Conservation (phyloP, 2,329 filamentous ascomycete species). For the Pseudocercospora macadamiae region DNA sequence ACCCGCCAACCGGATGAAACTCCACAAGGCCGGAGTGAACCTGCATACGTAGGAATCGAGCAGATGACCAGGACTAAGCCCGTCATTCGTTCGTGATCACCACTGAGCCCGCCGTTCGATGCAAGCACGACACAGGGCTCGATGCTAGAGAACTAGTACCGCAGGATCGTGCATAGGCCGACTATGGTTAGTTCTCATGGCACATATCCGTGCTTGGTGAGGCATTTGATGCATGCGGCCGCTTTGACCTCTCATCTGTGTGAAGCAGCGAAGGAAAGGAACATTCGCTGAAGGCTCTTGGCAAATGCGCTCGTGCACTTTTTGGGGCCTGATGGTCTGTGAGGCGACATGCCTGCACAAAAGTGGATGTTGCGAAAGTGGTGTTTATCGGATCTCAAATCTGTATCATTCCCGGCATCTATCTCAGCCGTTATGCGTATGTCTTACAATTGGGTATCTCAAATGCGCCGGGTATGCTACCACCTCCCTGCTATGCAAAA, state of each 20-base stretch:
- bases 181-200: not conserved
- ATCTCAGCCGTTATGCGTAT: not conserved
- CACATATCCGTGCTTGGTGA: not conserved
- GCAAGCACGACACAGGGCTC: not conserved
- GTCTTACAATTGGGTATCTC: constrained; percentile 1
- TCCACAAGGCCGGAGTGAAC: not conserved
- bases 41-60: not conserved
- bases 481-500: not conserved
- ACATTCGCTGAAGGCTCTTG: not conserved
- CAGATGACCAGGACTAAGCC: not conserved
- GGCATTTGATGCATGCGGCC: not conserved
- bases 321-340: constrained; percentile 1
- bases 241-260: not conserved
- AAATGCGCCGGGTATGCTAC: not conserved
- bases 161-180: not conserved
- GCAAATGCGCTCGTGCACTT: not conserved
- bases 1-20: not conserved
- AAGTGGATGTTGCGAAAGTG: not conserved
- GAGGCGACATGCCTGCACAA: not conserved
- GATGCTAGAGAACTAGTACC: not conserved
- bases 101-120: no score
- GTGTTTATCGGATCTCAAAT: not conserved
- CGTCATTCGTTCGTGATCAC: not conserved
- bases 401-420: not conserved
- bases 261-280: not conserved